Percentiles rank a stretch among this genome's conserved stretches.
Evolutionary conservation across 2,329 filamentous ascomycete species (phyloP).

Genomic region (Alternaria dauci): DNA sequence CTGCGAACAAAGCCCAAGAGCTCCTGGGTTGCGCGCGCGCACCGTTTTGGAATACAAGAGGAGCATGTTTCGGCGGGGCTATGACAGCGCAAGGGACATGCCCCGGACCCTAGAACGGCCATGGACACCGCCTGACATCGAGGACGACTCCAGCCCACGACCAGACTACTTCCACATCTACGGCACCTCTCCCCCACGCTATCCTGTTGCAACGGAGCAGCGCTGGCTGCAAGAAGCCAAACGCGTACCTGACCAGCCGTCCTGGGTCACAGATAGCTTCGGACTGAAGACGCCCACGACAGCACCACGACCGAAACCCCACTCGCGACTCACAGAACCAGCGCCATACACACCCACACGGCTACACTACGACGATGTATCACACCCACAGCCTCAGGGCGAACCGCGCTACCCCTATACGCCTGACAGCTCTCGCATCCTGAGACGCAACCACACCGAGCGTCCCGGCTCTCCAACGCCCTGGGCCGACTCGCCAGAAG

Average conservation of each 20-base stretch:
- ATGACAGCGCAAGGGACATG: constrained; percentile 31
- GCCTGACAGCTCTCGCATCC: constrained; percentile 39
- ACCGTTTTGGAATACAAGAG: constrained; percentile 15
- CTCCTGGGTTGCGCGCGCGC: background rate
- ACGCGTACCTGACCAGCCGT: background rate
- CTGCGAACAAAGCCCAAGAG: background rate
- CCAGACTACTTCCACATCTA: constrained; percentile 36
- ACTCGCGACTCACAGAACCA: constrained; percentile 25
- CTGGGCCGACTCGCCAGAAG: constrained; percentile 34
- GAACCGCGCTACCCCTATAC: constrained; percentile 44
- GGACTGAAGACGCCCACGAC: constrained; percentile 24
- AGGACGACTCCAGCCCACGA: constrained; percentile 20
- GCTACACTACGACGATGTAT: constrained; percentile 18
- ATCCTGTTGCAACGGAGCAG: constrained; percentile 19
- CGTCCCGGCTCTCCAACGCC: constrained; percentile 31
- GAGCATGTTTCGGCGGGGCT: constrained; percentile 22
- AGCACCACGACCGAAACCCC: constrained; percentile 25
- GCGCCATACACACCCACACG: constrained; percentile 33
- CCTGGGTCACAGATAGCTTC: constrained; percentile 8
- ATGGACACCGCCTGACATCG: constrained; percentile 44
- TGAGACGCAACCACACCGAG: constrained; percentile 24
- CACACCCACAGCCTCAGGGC: constrained; percentile 14
- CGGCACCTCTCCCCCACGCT: constrained; percentile 18
- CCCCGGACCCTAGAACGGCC: constrained; percentile 34
- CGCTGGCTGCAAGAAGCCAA: constrained; percentile 13